Base-by-base conservation (phyloP, 1,284 basidiomycete species). In the Trichosporon faecale region DNA sequence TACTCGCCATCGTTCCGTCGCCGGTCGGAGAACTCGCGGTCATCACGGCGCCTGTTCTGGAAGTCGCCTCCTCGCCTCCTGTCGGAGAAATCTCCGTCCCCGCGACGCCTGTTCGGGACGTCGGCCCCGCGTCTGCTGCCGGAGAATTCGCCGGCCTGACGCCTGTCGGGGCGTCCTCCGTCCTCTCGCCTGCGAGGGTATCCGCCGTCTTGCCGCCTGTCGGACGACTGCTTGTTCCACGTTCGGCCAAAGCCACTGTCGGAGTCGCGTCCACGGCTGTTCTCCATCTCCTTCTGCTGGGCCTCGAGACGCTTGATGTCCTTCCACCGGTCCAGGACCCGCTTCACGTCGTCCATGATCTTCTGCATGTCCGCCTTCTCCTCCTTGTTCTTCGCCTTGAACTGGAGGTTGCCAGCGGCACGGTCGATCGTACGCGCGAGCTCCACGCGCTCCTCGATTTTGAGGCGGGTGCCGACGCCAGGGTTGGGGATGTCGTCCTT, bases 351-450 rank as follows among this genome's bases (percentile, higher is more conserved):
- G 49, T 52, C 49, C 11, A 52, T 21, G 49, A 52, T 21, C 49
- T 35, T 55, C 44, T n/a, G 21, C n/a, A 52, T 35, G n/a, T 14
- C 65, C 65, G 23, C 35, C 44, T 33, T 33, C 65, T 55, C 27
- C 66, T 61, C 55, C 40, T 37, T 68, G 61, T 9, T 16, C 60
- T 61, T 67, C 23, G 60, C 44, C 67, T 64, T 68, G 29, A 52
- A 52, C 23, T 52, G 49, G 7, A 52, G 49, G 5, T 21, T 52
- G 49, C 21, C 49, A 4, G 49, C 49, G 2, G 49, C 49, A 4
- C 49, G 49, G 7, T 52, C 49, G 9, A 52, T 21, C 11, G 49
- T 52, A 21, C 49, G 49, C n/a, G 49, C 49, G 21, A 52, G 9
- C 49, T 52, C 49, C 21, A 52, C 7, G 21, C 49, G 49, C 49